phyloP scores from a whole-genome alignment of 108 stramenopile species.

The Chaetoceros muelleri region DNA sequence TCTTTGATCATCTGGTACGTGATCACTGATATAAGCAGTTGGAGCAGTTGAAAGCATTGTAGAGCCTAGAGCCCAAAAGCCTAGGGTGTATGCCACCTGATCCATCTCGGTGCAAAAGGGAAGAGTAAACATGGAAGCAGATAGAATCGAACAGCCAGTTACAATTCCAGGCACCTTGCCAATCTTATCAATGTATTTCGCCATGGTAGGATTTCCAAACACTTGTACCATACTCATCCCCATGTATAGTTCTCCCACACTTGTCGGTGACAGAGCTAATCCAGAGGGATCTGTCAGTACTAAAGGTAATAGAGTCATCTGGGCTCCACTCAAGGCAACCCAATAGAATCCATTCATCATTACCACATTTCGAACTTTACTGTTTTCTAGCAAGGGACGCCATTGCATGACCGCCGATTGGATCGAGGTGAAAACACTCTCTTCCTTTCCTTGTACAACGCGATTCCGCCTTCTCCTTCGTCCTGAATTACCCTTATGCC shows the following conservation, averaged over 20 bases:
- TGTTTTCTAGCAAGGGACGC: conserved; percentile 38
- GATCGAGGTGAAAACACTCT: conserved; percentile 14
- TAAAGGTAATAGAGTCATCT: conserved; percentile 84
- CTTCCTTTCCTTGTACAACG: conserved; percentile 2
- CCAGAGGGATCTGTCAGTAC: conserved; percentile 52
- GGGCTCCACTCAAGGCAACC: conserved; percentile 60
- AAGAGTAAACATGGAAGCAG: conserved; percentile 45
- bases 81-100: conserved; percentile 43
- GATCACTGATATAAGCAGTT: conserved; percentile 59
- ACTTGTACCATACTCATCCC: conserved; percentile 76
- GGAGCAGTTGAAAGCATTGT: conserved; percentile 64
- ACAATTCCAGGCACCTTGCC: conserved; percentile 68
- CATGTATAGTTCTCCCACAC: conserved; percentile 74
- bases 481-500: conserved; percentile 10
- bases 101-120: conserved; percentile 30
- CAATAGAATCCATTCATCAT: conserved; percentile 84
- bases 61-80: conserved; percentile 61
- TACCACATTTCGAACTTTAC: conserved; percentile 46
- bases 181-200: conserved; percentile 43
- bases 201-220: conserved; percentile 57
- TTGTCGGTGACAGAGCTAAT: conserved; percentile 53
- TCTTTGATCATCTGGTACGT: conserved; percentile 40
- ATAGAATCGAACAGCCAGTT: conserved; percentile 53
- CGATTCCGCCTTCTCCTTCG: background rate
- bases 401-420: conserved; percentile 59